Base-by-base conservation (phyloP, 2,329 filamentous ascomycete species). In the Cordyceps militaris region DNA sequence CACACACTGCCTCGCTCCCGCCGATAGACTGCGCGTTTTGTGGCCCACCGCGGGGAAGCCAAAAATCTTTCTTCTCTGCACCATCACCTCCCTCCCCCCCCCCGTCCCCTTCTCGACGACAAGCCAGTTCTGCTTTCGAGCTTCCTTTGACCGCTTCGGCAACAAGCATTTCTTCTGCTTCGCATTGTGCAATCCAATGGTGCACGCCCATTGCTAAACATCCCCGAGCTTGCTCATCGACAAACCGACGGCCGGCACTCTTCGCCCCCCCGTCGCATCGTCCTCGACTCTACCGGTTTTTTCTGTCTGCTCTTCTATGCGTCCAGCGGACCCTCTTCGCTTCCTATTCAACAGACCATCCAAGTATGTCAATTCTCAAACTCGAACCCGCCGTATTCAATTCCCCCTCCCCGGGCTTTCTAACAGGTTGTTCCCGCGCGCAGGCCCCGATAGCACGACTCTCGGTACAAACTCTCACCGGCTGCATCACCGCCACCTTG, bases 331-430 rank as follows among this genome's bases (percentile, higher is more conserved):
- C 76, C 85, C 95, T 70, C 84, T 96, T 72, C 89, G 91, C 78
- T 94, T 95, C 79, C 85, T 96, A 68, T 95, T 90, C 72, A 94
- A 70, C 42, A 70, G 94, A 81, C 91, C 91, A 72, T 89, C 90
- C 75, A 96, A 96, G 91, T 96, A 77, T 72, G 88, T 78, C 28
- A 19, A 13, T 38, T 14, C 6, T 32, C 47, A 57, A 52, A 50
- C 60, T 42, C 43, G 10, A 51, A 32, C 54, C 59, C 36, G 6
- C 57, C 49, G 59, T 54, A 34, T 30, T 36, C 57, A 42, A 11
- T 13, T 24, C 16, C n/a, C 44, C 13, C n/a, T n/a, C n/a, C n/a
- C n/a, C 11, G 8, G 9, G 7, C 32, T 36, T 36, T 13, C 56
- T 65, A 56, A 61, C 55, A 23, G 10, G 3, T n/a, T 47, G 21